Base-by-base conservation (phyloP, 108 stramenopile genomes). In the Stephanodiscus minutulus region DNA sequence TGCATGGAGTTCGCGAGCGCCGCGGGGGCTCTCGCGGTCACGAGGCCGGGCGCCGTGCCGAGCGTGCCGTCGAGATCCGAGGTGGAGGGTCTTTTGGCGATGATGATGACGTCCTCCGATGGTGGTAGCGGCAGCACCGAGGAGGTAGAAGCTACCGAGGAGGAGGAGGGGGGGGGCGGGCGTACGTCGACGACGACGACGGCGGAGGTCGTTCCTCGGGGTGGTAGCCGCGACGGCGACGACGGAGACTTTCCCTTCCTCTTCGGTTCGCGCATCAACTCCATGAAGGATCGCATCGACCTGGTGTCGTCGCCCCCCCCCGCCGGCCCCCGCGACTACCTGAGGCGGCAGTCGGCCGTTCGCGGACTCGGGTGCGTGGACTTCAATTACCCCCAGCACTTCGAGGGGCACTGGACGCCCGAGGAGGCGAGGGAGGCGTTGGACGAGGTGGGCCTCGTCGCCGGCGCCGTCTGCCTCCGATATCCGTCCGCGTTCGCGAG, bases 341-440 rank as follows among this genome's bases (percentile, higher is more conserved):
- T 95, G n/a, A 56, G 68, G 25, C 85, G 94, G 7, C 89, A 91
- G 72, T 83, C 84, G 12, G 74, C 60, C 18, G 84, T 92, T 64
- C 67, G 60, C 18, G 94, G 94, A 31, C 48, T 95, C 31, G 87
- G 85, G 2, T 89, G 86, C 67, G 87, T 95, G 20, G 94, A 95
- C 64, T 95, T 95, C 79, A 95, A 95, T 70, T 92, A 84, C 76
- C 94, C 94, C 11, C 91, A 95, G 73, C 94, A 95, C 58, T 89
- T 95, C 76, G 68, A 72, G 11, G 55, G 69, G 0, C 83, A 82
- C 73, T 79, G 66, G 50, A 65, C 71, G 25, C 67, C 68, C 4
- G 37, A 74, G 24, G 87, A 90, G 65, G 87, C 86, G 0, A 88
- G 80, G 64, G 33, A 62, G 20, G 83, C 85, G 0, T 72, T 92